These are phyloP conservation scores for Nemania serpens DNA, from an alignment of 2,329 filamentous ascomycete genomes.

Conservation along the genomic window DNA sequence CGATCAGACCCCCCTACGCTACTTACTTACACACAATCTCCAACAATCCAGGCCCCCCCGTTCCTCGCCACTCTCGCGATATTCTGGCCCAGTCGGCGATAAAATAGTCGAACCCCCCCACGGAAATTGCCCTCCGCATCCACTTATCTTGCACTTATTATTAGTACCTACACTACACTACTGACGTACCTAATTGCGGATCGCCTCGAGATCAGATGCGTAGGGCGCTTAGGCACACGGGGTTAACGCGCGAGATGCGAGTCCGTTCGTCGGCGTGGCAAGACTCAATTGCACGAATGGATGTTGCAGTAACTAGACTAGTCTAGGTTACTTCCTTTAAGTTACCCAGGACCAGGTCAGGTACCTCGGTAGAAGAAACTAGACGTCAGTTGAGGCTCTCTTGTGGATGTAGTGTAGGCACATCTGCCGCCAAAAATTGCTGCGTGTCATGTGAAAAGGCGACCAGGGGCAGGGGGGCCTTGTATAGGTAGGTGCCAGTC, in stretches of 20 bases:
- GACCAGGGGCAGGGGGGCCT: not conserved
- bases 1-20: too few species aligned
- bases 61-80: constrained; percentile 5
- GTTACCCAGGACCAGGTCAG: too few species aligned
- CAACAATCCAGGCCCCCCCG: not conserved
- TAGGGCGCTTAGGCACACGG: too few species aligned
- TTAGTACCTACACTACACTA: not conserved
- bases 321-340: too few species aligned
- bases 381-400: constrained; percentile 16
- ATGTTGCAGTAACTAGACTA: too few species aligned
- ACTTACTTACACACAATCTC: too few species aligned
- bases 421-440: constrained; percentile 12
- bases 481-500: too few species aligned
- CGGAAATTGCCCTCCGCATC: not conserved
- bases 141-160: not conserved
- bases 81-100: constrained; percentile 13
- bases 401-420: too few species aligned
- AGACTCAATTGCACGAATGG: too few species aligned
- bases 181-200: not conserved
- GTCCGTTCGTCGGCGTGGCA: too few species aligned
- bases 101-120: constrained; percentile 4
- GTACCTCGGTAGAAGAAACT: too few species aligned
- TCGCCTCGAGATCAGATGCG: not conserved
- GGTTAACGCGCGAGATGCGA: too few species aligned
- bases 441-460: constrained; percentile 17